Base-by-base conservation (phyloP, 2,329 filamentous ascomycete genomes). In the Aspergillus aculeatinus region DNA sequence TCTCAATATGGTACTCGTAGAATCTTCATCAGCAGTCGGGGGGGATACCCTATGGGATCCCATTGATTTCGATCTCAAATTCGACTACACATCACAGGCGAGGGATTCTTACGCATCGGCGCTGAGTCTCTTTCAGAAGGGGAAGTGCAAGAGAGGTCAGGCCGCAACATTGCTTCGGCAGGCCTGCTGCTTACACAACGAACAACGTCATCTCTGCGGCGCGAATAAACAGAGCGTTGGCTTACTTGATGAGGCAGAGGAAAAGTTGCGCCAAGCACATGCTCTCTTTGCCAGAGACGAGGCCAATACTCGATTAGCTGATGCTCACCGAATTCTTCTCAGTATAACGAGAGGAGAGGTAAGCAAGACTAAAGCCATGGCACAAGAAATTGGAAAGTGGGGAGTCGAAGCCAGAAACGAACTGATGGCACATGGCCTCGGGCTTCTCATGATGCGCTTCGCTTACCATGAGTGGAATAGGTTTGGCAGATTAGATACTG, bases 121-220 rank as follows among this genome's bases (percentile, higher is more conserved):
- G 2, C 31, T 65, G 4, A 39, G 58, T 2, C 48, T 65, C 14
- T 69, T 69, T 39, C 29, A 52, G 14, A 23, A 44, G 29, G 51
- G 53, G 10, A 54, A 60, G 16, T 64, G 61, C 42, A 60, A 61
- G 31, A 63, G 66, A 7, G 67, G 67, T 6, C 63, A 67, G 44
- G 67, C 66, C 12, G 63, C 65, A 0, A 60, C 66, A 25, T 35
- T 68, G 27, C 64, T 69, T 25, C 63, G 67, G 21, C 66, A 67
- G 25, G 67, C 57, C 12, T 67, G 65, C 51, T 67, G 65, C 39
- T 35, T 68, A 12, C 66, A 69, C 60, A 56, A 56, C 31, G 12
- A 25, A 11, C 60, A 57, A 23, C 65, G 61, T 19, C 48, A 55
- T 10, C 54, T 59, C 14, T 23, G 57, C 48, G 14, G 29, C 1